Base-by-base conservation (phyloP, 352 stramenopile genomes). In the Globisporangium okanoganense region DNA sequence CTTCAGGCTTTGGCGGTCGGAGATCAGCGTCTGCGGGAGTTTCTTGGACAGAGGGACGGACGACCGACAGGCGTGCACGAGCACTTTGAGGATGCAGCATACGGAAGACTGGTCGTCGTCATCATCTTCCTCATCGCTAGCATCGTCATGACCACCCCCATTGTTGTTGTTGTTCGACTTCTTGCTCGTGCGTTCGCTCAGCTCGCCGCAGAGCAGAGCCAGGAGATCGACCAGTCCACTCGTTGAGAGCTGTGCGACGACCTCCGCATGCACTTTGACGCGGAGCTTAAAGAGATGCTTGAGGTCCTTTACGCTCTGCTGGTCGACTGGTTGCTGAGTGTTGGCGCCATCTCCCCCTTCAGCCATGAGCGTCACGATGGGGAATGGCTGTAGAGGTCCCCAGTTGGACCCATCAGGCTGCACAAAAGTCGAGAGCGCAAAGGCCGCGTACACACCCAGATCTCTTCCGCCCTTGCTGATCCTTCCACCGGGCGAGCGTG, bases 61-160 rank as follows among this genome's bases (percentile, higher is more conserved):
- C 9, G 80, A 81, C 5, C 82, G 72, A 58, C 75, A 88, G 22
- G 68, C 66, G 41, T 94, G 82, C 22, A 87, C 50, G 5, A 94
- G 62, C 14, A 94, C 84, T 53, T 92, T 92, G 35, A 94, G 53
- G 16, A 90, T 80, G 35, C 82, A 92, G 45, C 76, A 83, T 2
- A 87, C 71, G 1, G 74, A 80, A 10, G 82, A 90, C 41, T 94
- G 81, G 48, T 88, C 75, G 2, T 73, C 73, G 25, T 90, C 79
- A 51, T 90, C 76, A 33, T 82, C 36, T 41, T 18, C 36, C 2
- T 44, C 16, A 33, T 33, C 29, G 18, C 68, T 59, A 5, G 75
- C 67, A 2, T 74, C 62, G 9, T 82, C 70, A 36, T 65, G 67
- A 25, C 80, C 70, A 0, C 56, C 71, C 0, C 74, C 35, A 3